These are phyloP conservation scores for Colletotrichum limetticola DNA, from an alignment of 2,329 filamentous ascomycete genomes.

Conservation along the genomic window DNA sequence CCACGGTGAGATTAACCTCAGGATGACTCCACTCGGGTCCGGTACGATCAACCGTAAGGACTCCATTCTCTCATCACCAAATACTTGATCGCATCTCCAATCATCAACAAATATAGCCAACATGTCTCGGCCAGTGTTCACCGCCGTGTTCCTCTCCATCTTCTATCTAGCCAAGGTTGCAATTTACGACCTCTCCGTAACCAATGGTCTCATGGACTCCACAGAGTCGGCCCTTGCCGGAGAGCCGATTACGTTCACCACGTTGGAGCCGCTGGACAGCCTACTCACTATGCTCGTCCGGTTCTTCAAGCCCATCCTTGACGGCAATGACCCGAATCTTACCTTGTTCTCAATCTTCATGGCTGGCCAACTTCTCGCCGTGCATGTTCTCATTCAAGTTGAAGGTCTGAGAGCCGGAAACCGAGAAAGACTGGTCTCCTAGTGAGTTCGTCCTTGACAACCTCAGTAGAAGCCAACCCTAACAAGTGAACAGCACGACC, in stretches of 20 bases:
- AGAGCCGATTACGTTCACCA: constrained; percentile 34
- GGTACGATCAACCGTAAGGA: background rate
- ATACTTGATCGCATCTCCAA: background rate
- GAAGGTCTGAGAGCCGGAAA: constrained; percentile 38
- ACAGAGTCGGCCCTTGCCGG: background rate
- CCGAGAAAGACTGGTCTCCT: constrained; percentile 34
- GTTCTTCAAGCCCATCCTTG: constrained; percentile 36
- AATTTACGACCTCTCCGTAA: constrained; percentile 18
- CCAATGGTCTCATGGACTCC: constrained; percentile 16
- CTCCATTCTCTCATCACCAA: background rate
- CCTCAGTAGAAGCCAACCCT: background rate
- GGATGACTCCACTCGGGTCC: background rate
- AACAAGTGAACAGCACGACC: constrained; percentile 22
- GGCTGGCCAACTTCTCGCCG: constrained; percentile 36
- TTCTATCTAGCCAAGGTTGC: constrained; percentile 27
- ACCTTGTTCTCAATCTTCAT: constrained; percentile 38
- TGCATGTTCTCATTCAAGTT: constrained; percentile 36
- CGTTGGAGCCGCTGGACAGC: constrained; percentile 34
- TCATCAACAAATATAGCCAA: background rate
- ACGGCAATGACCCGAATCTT: constrained; percentile 27
- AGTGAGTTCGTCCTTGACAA: constrained; percentile 18
- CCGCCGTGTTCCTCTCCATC: background rate
- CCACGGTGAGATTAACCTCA: background rate
- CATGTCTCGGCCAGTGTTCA: constrained; percentile 18
- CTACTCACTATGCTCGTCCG: constrained; percentile 34